A percentile compares a stretch with the other conserved stretches of the same genome.
These are phyloP conservation scores for Plasmodium adleri DNA, from an alignment of 169 alveolate species.

Conservation along the genomic window DNA sequence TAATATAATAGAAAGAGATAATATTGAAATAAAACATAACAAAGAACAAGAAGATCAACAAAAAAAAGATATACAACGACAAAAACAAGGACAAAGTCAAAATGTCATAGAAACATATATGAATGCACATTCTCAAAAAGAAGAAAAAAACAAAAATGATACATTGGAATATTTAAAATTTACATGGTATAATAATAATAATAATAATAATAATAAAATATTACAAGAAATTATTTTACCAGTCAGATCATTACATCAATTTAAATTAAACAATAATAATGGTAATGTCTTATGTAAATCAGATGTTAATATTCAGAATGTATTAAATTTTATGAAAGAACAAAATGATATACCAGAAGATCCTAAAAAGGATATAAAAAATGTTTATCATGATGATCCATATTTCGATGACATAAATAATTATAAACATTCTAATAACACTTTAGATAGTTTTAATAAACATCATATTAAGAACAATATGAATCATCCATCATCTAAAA, in stretches of 20 bases:
- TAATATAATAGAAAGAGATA: no score
- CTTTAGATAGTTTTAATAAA: background rate
- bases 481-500: background rate
- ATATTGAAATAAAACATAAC: no score
- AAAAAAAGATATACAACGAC: background rate
- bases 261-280: constrained; percentile 21
- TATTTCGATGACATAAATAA: background rate
- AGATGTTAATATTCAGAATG: constrained; percentile 30
- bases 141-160: background rate
- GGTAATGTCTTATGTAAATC: constrained; percentile 46
- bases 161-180: constrained; percentile 34
- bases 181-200: constrained; percentile 35
- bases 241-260: constrained; percentile 42
- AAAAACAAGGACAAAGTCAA: background rate
- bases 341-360: background rate
- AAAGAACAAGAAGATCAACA: background rate
- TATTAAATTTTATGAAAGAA: constrained; percentile 11
- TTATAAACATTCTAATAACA: background rate
- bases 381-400: background rate
- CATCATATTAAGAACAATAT: background rate
- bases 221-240: constrained; percentile 5
- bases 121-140: background rate
- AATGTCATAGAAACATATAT: background rate
- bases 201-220: background rate
- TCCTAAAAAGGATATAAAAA: background rate